Conservation (phyloP, 2,329 filamentous ascomycete species). For the Sordariomycetes sp. region DNA sequence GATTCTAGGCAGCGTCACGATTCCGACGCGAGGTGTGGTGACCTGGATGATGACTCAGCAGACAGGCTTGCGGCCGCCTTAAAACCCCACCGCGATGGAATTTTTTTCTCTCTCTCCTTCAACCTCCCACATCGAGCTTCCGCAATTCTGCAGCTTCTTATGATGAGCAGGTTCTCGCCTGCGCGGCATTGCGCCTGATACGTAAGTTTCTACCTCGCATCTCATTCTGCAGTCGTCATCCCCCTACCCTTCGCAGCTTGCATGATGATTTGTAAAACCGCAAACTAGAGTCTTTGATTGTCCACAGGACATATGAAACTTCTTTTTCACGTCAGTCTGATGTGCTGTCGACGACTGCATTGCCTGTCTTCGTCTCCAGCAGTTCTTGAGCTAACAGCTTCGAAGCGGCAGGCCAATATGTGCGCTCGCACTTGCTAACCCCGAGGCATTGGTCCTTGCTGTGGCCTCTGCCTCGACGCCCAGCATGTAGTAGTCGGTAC, state of each 20-base stretch:
- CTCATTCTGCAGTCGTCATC: not conserved
- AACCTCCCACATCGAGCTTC: not conserved
- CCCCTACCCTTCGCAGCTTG: not conserved
- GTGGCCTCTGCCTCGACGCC: not conserved
- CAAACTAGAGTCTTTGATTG: constrained; percentile 99
- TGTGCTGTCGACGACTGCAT: constrained; percentile 13
- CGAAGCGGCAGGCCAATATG: not conserved
- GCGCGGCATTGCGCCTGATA: not conserved
- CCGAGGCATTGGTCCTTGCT: not conserved
- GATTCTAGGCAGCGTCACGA: constrained; percentile 9
- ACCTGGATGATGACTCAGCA: constrained; percentile 4
- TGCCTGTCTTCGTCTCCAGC: constrained; percentile 1
- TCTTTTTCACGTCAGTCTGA: constrained; percentile 93
- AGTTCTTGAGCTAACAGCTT: not conserved
- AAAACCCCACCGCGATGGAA: not conserved
- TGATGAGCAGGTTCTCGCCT: not conserved
- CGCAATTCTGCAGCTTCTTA: not conserved
- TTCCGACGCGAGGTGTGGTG: constrained; percentile 19
- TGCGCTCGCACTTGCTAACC: not conserved
- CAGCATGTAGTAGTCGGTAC: not conserved
- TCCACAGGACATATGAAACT: constrained; percentile 60
- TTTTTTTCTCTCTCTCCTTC: not conserved
- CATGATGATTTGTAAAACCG: constrained; percentile 77
- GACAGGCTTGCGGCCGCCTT: not conserved
- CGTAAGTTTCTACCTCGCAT: not conserved